These are phyloP conservation scores for Metschnikowia henanensis DNA, from an alignment of 805 yeast genomes.

Conservation along the genomic window DNA sequence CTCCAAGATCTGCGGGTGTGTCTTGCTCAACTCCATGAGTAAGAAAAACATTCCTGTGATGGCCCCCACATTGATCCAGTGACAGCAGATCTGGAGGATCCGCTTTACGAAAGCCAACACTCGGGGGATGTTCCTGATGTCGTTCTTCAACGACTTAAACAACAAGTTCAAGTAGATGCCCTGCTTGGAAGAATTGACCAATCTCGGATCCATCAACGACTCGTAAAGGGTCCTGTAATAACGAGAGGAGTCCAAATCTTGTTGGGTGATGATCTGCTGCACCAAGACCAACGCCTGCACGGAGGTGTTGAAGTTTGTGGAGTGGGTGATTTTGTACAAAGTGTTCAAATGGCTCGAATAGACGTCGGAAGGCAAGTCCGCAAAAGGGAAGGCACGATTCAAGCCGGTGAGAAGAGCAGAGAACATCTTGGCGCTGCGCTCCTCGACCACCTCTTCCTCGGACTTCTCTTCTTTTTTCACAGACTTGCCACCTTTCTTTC, in stretches of 20 bases:
- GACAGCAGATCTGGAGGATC: slow-evolving; percentile 77
- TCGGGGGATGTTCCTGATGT: slow-evolving; percentile 53
- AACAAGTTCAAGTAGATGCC: slow-evolving; percentile 86
- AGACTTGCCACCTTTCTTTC: slow-evolving; percentile 86
- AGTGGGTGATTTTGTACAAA: slow-evolving; percentile 86
- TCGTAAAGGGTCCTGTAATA: slow-evolving; percentile 89
- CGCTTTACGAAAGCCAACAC: slow-evolving; percentile 90
- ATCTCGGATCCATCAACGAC: slow-evolving; percentile 79
- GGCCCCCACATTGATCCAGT: slow-evolving; percentile 88
- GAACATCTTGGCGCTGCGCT: slow-evolving; percentile 79
- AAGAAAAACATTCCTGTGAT: slow-evolving; percentile 80
- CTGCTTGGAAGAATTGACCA: slow-evolving; percentile 86
- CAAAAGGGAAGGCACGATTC: slow-evolving; percentile 94
- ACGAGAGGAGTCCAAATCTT: slow-evolving; percentile 59
- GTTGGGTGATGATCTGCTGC: slow-evolving; percentile 70
- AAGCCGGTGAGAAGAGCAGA: slow-evolving; percentile 92
- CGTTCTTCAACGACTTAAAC: slow-evolving; percentile 79
- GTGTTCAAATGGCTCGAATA: slow-evolving; percentile 80
- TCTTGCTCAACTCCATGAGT: slow-evolving; percentile 64
- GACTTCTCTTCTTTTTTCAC: slow-evolving; percentile 60
- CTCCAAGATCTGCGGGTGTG: slow-evolving; percentile 65
- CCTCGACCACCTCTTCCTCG: slow-evolving; percentile 66
- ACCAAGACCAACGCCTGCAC: slow-evolving; percentile 89
- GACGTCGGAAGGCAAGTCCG: slow-evolving; percentile 67
- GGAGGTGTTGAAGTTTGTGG: slow-evolving; percentile 91